Evolutionary conservation across 164 flowering plant species (phyloP).

Genomic region (Dillenia turbinata): DNA sequence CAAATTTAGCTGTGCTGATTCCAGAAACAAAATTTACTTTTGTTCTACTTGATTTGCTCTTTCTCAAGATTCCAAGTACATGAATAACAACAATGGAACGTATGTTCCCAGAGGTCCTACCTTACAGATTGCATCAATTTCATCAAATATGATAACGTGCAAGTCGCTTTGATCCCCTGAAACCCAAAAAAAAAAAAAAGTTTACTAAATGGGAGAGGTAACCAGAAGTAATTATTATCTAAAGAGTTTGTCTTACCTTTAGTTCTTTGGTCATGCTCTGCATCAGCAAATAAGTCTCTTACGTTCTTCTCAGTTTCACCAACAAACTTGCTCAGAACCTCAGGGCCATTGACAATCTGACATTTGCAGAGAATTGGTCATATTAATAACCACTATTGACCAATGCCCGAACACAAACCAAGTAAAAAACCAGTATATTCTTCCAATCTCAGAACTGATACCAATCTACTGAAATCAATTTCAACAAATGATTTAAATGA

Average conservation of each 20-base stretch:
- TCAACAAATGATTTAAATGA: too few species aligned
- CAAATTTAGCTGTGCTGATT: too few species aligned
- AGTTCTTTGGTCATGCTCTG: constrained; percentile 60
- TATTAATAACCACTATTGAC: not conserved
- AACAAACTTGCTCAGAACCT: constrained; percentile 68
- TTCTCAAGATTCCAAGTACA: not conserved
- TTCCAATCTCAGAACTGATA: too few species aligned
- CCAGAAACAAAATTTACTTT: too few species aligned
- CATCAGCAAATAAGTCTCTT: constrained; percentile 73
- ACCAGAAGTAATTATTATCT: not conserved
- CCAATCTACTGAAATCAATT: too few species aligned
- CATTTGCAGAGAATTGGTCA: not conserved
- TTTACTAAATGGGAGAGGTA: not conserved
- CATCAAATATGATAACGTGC: constrained; percentile 81
- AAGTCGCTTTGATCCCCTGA: constrained; percentile 74
- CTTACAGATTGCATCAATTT: constrained; percentile 83
- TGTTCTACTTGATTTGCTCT: too few species aligned
- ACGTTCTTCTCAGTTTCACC: constrained; percentile 78
- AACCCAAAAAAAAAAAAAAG: constrained; percentile 9
- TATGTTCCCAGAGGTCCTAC: constrained; percentile 19
- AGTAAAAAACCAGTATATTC: too few species aligned
- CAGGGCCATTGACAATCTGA: constrained; percentile 77
- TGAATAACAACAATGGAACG: not conserved
- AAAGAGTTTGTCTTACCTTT: constrained; percentile 22
- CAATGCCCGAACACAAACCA: not conserved